Evolutionary conservation across 768 basidiomycete species (phyloP), one percentile per base, ranked within the genome.

Genomic region (Serendipita sp.): DNA sequence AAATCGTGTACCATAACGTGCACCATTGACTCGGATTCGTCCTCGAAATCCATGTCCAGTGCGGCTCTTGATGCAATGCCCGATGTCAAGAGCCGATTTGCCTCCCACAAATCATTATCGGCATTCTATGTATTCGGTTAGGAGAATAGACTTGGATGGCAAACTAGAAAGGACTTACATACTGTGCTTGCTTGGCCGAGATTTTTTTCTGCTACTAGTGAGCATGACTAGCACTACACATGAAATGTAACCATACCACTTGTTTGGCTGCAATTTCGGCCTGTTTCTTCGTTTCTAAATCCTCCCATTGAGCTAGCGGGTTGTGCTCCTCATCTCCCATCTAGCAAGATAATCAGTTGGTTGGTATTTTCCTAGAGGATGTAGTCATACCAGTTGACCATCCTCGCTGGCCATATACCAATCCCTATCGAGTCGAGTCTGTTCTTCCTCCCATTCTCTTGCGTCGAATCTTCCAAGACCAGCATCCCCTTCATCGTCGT

Each of bases 91-190:
- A 99, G 94, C 69, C 95, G 89, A 70, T 98, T 98, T 5, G 89
- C 89, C 76, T 99, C 96, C 96, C 96, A 99, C 11, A 95, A 76
- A 69, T 99, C 96, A 69, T 96, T 98, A 72, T 99, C 96, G 24
- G 91, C 91, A 68, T 98, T 97, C 90, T 94, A 69, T 3, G 20
- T 64, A 5, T 20, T 71, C 65, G 44, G 63, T 26, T 24, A 42
- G 26, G 24, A 20, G 1, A 13, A 11, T n/a, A 24, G 42, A 53
- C 20, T 28, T 24, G 17, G 13, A 16, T 56, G 7, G 38, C 45
- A 38, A 22, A 20, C 16, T 60, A n/a, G 43, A 31, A 14, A 3
- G 1, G 3, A 76, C 88, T 68, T 68, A 93, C 91, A 71, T 93
- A 96, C 83, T 97, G 94, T 0, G 94, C 94, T 73, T 98, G 94